phyloP scores from a whole-genome alignment of 2,329 filamentous ascomycete genomes.

The Microascus cirrosus region DNA sequence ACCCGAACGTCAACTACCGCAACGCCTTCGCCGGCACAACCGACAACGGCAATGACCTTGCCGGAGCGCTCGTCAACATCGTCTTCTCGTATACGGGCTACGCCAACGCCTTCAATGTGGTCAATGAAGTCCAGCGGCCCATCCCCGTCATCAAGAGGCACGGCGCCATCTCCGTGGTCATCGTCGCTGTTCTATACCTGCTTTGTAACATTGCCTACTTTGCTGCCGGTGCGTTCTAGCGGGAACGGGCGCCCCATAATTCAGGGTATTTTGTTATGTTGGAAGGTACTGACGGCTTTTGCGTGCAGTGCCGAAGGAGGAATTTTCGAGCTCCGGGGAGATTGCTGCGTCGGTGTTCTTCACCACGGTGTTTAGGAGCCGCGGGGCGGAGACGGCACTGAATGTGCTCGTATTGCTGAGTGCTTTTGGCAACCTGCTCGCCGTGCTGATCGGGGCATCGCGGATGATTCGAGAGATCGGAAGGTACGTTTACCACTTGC shows the following conservation, averaged over 20 bases:
- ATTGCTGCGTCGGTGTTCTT: conserved; percentile 50
- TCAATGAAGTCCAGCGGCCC: conserved; percentile 51
- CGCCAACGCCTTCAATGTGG: conserved; percentile 49
- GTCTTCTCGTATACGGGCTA: conserved; percentile 48
- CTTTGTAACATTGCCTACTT: conserved; percentile 53
- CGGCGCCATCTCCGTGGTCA: conserved; percentile 34
- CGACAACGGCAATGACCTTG: conserved; percentile 21
- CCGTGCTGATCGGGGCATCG: conserved; percentile 41
- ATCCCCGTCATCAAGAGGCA: conserved; percentile 40
- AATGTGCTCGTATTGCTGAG: conserved; percentile 46
- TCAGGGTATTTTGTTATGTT: neutral
- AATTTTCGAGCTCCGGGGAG: conserved; percentile 39
- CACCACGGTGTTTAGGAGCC: conserved; percentile 40
- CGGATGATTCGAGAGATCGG: conserved; percentile 50
- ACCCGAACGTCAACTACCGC: conserved; percentile 22
- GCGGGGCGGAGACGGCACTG: conserved; percentile 35
- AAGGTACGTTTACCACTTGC: conserved; percentile 15
- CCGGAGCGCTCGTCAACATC: conserved; percentile 43
- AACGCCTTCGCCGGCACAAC: conserved; percentile 23
- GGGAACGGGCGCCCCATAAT: neutral
- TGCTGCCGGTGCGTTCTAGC: conserved; percentile 26
- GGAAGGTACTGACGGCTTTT: neutral
- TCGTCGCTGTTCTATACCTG: conserved; percentile 44
- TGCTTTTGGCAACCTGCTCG: conserved; percentile 48
- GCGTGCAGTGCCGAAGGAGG: conserved; percentile 32